Evolutionary conservation across 1,139 yeast species (phyloP), one percentile per base, ranked within the genome.

Genomic region (Yamadazyma aaseri): DNA sequence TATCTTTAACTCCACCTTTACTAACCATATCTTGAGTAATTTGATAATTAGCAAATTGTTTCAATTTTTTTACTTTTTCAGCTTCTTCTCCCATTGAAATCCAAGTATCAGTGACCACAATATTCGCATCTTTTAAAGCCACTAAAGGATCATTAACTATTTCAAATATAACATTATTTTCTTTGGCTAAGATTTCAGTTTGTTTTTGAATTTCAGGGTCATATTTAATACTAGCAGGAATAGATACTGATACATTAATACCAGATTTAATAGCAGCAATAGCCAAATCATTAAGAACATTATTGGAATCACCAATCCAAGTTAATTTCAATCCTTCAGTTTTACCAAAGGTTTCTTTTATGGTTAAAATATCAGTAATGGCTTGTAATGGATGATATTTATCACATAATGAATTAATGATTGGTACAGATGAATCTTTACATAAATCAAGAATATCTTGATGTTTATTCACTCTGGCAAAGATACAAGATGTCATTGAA

Each of bases 301-400:
- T 92, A 58, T 92, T 92, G 29, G 97, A 82, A 57, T 92, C 98
- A 39, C 98, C 98, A 17, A 92, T 79, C 98, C 98, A 92, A 2
- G 97, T 80, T 39, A 92, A 66, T 51, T 89, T 90, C 46, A 89
- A 71, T 2, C 85, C 85, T 44, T 76, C 55, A 10, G 74, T 60
- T 18, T 50, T 55, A 2, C 77, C 79, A 54, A 87, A 85, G 4
- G 81, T 61, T 60, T 92, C 97, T 47, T 81, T 79, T 39, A 92
- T 85, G 4, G 97, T 89, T 49, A 87, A 66, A 40, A 92, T 55
- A 58, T 92, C 98, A 36, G 97, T 80, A 45, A 92, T 85, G 3
- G 97, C 96, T 64, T 92, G 98, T 49, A 92, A 69, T 11, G 98
- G 98, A 58, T 92, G 98, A 63, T 76, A 92, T 42, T 71, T 80